Evolutionary conservation across 2,329 filamentous ascomycete species (phyloP), one percentile per base, ranked within the genome.

Genomic region (Colletotrichum orbiculare): DNA sequence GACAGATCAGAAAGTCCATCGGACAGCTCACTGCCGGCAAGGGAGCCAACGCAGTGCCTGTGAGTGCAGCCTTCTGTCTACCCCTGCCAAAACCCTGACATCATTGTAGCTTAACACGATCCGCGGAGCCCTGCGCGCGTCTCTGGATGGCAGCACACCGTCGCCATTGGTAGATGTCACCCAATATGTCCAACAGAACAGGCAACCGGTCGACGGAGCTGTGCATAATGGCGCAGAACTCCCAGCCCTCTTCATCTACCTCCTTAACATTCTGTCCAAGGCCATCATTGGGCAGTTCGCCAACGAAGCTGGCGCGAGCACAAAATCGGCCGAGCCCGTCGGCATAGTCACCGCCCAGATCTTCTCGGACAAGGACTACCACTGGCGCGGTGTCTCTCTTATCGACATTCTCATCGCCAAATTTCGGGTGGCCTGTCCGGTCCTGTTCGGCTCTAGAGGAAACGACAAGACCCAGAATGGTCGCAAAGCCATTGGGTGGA

Each of bases 361-460:
- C 37, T 95, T 96, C 74, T 90, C 91, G 1, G 83, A 86, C 56
- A 83, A 87, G 15, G 83, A 87, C 13, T 91, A 92, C 72, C 81
- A 85, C 58, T 91, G 89, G 83, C 85, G 89, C 54, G 90, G 88
- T 8, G 78, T 85, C 52, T 85, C 89, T 1, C 82, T 97, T 63
- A 89, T 93, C 56, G 92, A 96, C 73, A 92, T 98, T 64, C 83
- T 98, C 37, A 90, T 97, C 72, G 83, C 94, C 59, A 97, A 98
- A 76, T 91, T 92, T 72, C 89, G 94, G 65, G 83, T 91, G 13
- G 83, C 87, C 4, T 97, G 93, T 71, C 95, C 96, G 0, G 89
- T 94, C 2, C 82, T 99, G 0, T 98, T 96, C 74, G 95, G 95
- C 15, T 87, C 94, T 69, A 85, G 87, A 47, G 94, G 93, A 33